phyloP scores from a whole-genome alignment of 345 rosid species.

The Erodium maritimum region DNA sequence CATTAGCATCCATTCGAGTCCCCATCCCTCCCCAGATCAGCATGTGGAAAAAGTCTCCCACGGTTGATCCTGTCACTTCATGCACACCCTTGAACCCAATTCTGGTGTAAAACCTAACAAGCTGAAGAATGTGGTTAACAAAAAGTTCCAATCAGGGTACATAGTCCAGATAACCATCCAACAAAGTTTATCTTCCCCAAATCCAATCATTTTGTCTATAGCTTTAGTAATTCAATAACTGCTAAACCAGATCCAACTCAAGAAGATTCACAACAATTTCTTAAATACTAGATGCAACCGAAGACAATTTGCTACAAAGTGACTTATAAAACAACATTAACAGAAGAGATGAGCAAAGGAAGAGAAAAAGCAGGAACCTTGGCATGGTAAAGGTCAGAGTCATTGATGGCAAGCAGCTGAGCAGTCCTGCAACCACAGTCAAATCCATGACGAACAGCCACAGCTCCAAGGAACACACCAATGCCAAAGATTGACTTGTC shows the following conservation, averaged over 20 bases:
- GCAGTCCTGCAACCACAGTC: constrained; percentile 67
- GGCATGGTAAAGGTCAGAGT: constrained; percentile 74
- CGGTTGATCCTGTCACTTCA: constrained; percentile 73
- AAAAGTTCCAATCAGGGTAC: too few relatives aligned
- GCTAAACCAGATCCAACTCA: too few relatives aligned
- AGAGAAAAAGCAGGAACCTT: too few relatives aligned
- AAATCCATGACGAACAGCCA: constrained; percentile 68
- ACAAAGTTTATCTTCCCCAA: too few relatives aligned
- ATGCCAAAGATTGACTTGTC: constrained; percentile 75
- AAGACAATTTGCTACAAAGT: too few relatives aligned
- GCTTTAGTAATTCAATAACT: too few relatives aligned
- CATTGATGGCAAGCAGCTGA: constrained; percentile 86
- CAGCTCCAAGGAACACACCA: constrained; percentile 84
- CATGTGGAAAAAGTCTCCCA: constrained; percentile 71
- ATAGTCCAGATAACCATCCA: too few relatives aligned
- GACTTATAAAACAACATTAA: too few relatives aligned
- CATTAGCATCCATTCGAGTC: constrained; percentile 79
- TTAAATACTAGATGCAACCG: too few relatives aligned
- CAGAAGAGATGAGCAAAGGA: too few relatives aligned
- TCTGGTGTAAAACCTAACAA: constrained; percentile 75
- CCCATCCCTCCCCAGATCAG: constrained; percentile 91
- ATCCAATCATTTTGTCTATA: too few relatives aligned
- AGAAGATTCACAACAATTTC: too few relatives aligned
- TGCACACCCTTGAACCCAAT: constrained; percentile 60
- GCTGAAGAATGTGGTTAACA: constrained; percentile 18